Base-by-base conservation (phyloP, 331 rosid species). In the Rosa hybrid region DNA sequence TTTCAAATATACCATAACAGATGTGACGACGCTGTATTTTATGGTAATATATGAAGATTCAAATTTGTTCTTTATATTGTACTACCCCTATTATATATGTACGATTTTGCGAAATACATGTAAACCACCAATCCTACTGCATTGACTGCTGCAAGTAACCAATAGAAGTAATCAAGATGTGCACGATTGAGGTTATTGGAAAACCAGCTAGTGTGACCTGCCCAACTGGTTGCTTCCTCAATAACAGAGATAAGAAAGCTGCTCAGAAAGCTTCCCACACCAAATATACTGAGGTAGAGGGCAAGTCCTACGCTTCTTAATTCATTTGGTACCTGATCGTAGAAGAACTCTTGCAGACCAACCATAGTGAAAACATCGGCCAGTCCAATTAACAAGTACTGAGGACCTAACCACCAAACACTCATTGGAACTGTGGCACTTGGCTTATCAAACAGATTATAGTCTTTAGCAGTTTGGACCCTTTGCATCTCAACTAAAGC, bases 81-180 rank as follows among this genome's bases (percentile, higher is more conserved):
- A 13, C n/a, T 14, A 6, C 11, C 46, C 21, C 71, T 67, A 67
- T 75, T 83, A 54, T 84, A 86, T 27, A 82, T 76, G 64, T 88
- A 85, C 2, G 85, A 77, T 57, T 76, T 88, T 48, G 86, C 85
- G 51, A 82, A 73, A 49, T 77, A 86, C 46, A 84, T 8, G 79
- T 16, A 88, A 23, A 78, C 5, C 11, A 51, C 46, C 63, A 86
- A 75, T 45, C 39, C 78, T 7, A 84, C 46, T 12, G 62, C 78
- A 72, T 83, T 84, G 46, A 88, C 67, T 25, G 79, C 88, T 12
- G 81, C 85, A 64, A 88, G 84, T 4, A 86, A 27, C 77, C 85
- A 80, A 79, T 88, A 86, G 59, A 81, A 88, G 84, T 82, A 88
- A 78, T 88, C 91, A 48, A 88, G 91, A 86, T 88, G 91, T 69